A percentile compares a stretch with the other conserved stretches of the same genome.
Conservation (phyloP, 1,284 basidiomycete species). For the Moesziomyces sp. region DNA sequence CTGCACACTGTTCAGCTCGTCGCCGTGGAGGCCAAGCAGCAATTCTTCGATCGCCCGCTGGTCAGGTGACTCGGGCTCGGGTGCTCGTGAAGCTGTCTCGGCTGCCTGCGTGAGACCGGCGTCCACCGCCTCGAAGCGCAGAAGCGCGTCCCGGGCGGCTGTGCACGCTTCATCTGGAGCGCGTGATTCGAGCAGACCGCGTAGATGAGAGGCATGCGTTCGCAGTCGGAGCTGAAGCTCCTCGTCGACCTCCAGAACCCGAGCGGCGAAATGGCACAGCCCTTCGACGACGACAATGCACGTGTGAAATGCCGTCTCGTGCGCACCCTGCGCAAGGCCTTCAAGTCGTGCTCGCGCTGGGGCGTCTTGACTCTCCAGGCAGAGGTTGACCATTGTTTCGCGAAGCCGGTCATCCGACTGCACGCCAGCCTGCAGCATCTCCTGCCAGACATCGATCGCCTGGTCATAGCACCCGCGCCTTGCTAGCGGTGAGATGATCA, state of each 20-base stretch:
- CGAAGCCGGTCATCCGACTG: slow-evolving; percentile 5
- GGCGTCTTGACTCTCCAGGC: slow-evolving; percentile 5
- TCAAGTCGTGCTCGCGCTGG: slow-evolving; percentile 5
- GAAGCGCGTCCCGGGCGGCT: slow-evolving; percentile 26
- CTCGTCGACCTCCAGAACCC: not conserved
- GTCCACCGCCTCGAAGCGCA: slow-evolving; percentile 31
- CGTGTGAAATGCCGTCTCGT: slow-evolving; percentile 8
- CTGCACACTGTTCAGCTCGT: slow-evolving; percentile 25
- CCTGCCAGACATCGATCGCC: slow-evolving; percentile 20
- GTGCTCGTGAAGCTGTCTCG: slow-evolving; percentile 13
- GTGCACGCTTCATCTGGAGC: slow-evolving; percentile 4
- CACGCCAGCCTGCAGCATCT: slow-evolving; percentile 13
- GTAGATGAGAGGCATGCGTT: slow-evolving; percentile 17
- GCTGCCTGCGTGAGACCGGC: slow-evolving; percentile 24
- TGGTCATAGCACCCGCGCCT: slow-evolving; percentile 4
- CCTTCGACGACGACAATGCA: slow-evolving; percentile 24
- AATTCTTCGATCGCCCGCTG: slow-evolving; percentile 8
- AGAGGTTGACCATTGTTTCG: slow-evolving; percentile 21
- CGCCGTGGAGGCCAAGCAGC: slow-evolving; percentile 26
- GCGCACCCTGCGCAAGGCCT: slow-evolving; percentile 1
- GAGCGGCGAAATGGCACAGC: slow-evolving; percentile 4
- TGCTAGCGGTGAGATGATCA: slow-evolving; percentile 30
- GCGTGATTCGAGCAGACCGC: slow-evolving; percentile 1
- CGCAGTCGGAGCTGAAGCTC: too few species aligned
- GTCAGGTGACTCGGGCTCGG: slow-evolving; percentile 1